phyloP scores from a whole-genome alignment of 179 eudicot species.

The Heliamphora pulchella region DNA sequence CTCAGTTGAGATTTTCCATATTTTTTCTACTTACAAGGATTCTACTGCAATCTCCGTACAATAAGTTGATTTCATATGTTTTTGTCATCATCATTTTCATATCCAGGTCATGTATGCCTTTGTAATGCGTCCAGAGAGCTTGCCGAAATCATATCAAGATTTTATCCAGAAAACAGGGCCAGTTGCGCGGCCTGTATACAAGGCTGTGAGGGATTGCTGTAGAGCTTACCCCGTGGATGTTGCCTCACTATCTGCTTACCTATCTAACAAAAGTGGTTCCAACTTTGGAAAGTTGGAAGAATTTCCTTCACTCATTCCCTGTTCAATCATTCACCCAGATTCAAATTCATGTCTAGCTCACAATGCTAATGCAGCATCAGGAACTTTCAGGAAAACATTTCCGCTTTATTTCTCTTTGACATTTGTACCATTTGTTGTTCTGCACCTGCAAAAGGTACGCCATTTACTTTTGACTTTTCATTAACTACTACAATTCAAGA shows the following conservation, averaged over 20 bases:
- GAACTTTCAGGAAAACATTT: conserved; percentile 88
- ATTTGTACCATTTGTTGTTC: conserved; percentile 90
- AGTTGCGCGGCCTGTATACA: conserved; percentile 86
- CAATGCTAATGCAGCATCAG: conserved; percentile 58
- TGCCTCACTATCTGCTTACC: conserved; percentile 60
- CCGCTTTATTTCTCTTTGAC: conserved; percentile 95
- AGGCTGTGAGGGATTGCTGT: conserved; percentile 91
- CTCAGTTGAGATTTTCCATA: not conserved
- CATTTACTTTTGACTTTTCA: conserved; percentile 3
- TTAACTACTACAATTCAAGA: too few relatives aligned
- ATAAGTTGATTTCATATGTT: conserved; percentile 15
- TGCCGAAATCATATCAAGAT: conserved; percentile 91
- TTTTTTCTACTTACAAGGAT: not conserved
- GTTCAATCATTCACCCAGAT: conserved; percentile 83
- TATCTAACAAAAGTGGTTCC: conserved; percentile 46
- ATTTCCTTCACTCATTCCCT: conserved; percentile 80
- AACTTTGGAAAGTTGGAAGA: conserved; percentile 44
- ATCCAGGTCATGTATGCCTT: conserved; percentile 93
- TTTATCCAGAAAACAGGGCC: conserved; percentile 98
- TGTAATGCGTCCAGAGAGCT: conserved; percentile 96
- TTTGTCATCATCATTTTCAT: conserved; percentile 7
- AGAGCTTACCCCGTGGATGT: conserved; percentile 78
- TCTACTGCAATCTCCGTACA: not conserved
- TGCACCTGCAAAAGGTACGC: conserved; percentile 82
- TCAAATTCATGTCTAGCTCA: conserved; percentile 73